Evolutionary conservation across 169 alveolate genomes (phyloP).

Genomic region (Miamiensis avidus): DNA sequence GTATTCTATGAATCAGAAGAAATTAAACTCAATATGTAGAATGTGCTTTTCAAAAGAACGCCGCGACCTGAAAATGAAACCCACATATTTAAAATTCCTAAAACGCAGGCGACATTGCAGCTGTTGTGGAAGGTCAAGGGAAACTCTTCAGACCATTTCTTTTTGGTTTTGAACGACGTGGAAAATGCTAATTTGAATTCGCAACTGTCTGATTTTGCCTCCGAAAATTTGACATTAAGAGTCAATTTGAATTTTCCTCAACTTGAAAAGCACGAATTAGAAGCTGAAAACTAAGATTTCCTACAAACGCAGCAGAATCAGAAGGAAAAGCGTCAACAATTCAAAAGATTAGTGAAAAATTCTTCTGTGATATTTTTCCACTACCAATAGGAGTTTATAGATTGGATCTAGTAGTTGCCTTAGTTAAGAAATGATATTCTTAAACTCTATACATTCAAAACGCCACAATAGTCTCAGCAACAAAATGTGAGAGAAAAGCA

Average conservation of each 20-base stretch:
- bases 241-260: not conserved
- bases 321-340: not conserved
- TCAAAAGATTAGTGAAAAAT: not conserved
- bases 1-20: not conserved
- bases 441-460: not conserved
- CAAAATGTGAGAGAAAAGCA: not conserved
- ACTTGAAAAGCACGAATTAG: not conserved
- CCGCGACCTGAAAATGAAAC: constrained; percentile 22
- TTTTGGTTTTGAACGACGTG: not conserved
- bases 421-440: constrained; percentile 6
- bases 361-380: not conserved
- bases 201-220: not conserved
- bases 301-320: not conserved
- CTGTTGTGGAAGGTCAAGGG: not conserved
- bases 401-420: constrained; percentile 10
- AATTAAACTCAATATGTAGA: constrained; percentile 5
- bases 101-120: not conserved
- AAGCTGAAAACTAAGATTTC: too few species aligned
- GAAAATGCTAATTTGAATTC: not conserved
- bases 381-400: constrained; percentile 8
- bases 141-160: not conserved
- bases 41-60: constrained; percentile 5
- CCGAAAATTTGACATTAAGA: not conserved
- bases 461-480: not conserved
- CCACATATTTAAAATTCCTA: constrained; percentile 17